Conservation (phyloP, 169 alveolate genomes). For the Cryptosporidium parvum region DNA sequence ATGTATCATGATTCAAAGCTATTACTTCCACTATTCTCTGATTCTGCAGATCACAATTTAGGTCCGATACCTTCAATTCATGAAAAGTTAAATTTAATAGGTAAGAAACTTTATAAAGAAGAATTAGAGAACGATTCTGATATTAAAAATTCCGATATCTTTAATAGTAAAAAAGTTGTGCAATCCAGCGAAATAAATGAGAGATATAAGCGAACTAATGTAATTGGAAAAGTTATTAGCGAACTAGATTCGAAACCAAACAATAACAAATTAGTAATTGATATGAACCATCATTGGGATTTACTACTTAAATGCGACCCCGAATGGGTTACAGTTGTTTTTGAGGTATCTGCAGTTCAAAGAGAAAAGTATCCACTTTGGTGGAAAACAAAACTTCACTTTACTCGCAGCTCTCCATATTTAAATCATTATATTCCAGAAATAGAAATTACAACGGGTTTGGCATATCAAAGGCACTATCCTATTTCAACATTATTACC, state of each 20-base stretch:
- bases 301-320: constrained; percentile 72
- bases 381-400: constrained; percentile 56
- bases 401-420: constrained; percentile 56
- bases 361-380: constrained; percentile 74
- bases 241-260: constrained; percentile 9
- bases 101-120: constrained; percentile 25
- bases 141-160: neutral
- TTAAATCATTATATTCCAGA: constrained; percentile 64
- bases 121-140: constrained; percentile 1
- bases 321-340: constrained; percentile 66
- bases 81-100: constrained; percentile 57
- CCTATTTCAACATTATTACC: constrained; percentile 61
- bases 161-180: constrained; percentile 36
- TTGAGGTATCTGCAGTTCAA: constrained; percentile 73
- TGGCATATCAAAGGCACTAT: constrained; percentile 61
- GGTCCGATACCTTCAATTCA: constrained; percentile 72
- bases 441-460: constrained; percentile 63
- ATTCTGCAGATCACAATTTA: constrained; percentile 9
- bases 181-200: constrained; percentile 66
- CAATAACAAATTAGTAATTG: constrained; percentile 5
- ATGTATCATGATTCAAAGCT: constrained; percentile 48
- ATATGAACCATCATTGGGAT: constrained; percentile 73
- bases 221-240: constrained; percentile 23
- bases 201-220: constrained; percentile 27
- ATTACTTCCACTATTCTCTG: constrained; percentile 44